phyloP scores from a whole-genome alignment of 805 yeast species.

The Blastobotrys chiropterorum region DNA sequence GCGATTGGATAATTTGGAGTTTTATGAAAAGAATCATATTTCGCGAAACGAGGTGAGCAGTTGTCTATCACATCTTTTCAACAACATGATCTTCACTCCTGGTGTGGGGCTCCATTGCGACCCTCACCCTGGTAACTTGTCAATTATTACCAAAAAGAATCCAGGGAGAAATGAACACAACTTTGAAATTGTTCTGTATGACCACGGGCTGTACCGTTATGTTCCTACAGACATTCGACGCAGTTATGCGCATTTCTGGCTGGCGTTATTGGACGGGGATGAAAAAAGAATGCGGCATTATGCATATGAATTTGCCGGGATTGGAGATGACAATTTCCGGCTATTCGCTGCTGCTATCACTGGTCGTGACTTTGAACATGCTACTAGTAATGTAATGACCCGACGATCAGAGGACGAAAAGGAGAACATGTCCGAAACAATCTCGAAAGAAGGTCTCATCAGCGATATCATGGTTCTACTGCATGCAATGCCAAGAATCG shows the following conservation, averaged over 20 bases:
- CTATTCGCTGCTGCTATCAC: constrained; percentile 91
- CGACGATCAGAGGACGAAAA: constrained; percentile 59
- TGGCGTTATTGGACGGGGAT: constrained; percentile 72
- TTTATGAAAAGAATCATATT: constrained; percentile 55
- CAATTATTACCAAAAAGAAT: constrained; percentile 46
- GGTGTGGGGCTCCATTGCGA: constrained; percentile 92
- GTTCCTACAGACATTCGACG: constrained; percentile 72
- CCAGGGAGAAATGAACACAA: constrained; percentile 45
- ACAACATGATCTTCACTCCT: constrained; percentile 92
- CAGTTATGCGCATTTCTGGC: constrained; percentile 88
- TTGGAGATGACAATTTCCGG: constrained; percentile 70
- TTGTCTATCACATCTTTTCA: constrained; percentile 85
- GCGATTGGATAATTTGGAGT: constrained; percentile 70
- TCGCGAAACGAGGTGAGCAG: constrained; percentile 72
- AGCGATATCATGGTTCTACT: constrained; percentile 74
- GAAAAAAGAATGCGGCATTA: constrained; percentile 59
- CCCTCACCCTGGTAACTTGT: constrained; percentile 96
- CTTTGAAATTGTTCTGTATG: constrained; percentile 87
- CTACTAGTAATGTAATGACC: constrained; percentile 46
- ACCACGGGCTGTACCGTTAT: constrained; percentile 88
- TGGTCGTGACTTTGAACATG: constrained; percentile 81
- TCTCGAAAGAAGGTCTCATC: constrained; percentile 54
- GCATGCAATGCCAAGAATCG: constrained; percentile 76
- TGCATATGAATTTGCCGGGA: constrained; percentile 73
- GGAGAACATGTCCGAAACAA: constrained; percentile 53